phyloP scores from a whole-genome alignment of 768 basidiomycete genomes.

The Psilocybe tampanensis region DNA sequence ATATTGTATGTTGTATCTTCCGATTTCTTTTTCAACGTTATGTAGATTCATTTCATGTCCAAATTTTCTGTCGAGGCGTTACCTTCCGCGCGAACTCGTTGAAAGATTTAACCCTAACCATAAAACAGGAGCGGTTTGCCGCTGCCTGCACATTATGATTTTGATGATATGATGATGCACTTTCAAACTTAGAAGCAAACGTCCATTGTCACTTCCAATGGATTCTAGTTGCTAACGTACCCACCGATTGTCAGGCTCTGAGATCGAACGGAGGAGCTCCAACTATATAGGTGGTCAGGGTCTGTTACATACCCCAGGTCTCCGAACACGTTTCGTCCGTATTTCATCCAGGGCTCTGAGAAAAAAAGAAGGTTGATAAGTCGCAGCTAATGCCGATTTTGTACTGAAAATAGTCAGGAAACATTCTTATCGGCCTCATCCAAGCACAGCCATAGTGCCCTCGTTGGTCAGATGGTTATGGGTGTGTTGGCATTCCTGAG shows the following conservation, averaged over 20 bases:
- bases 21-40: background rate
- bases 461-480: constrained; percentile 16
- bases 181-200: background rate
- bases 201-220: too few species aligned
- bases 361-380: constrained; percentile 7
- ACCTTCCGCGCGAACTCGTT: too few species aligned
- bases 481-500: constrained; percentile 16
- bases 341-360: background rate
- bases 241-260: too few species aligned
- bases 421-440: constrained; percentile 29
- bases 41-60: background rate
- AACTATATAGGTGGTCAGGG: too few species aligned
- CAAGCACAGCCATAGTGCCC: constrained; percentile 21
- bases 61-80: too few species aligned
- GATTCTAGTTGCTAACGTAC: too few species aligned
- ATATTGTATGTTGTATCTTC: background rate
- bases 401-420: constrained; percentile 10
- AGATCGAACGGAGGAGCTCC: too few species aligned
- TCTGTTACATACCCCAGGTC: too few species aligned
- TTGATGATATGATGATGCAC: background rate
- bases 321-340: background rate
- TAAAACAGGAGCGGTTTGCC: background rate
- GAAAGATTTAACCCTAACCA: background rate
- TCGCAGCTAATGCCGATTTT: constrained; percentile 8
- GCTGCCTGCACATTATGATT: background rate